Evolutionary conservation across 2,329 filamentous ascomycete genomes (phyloP).

Genomic region (Camillea tinctor): DNA sequence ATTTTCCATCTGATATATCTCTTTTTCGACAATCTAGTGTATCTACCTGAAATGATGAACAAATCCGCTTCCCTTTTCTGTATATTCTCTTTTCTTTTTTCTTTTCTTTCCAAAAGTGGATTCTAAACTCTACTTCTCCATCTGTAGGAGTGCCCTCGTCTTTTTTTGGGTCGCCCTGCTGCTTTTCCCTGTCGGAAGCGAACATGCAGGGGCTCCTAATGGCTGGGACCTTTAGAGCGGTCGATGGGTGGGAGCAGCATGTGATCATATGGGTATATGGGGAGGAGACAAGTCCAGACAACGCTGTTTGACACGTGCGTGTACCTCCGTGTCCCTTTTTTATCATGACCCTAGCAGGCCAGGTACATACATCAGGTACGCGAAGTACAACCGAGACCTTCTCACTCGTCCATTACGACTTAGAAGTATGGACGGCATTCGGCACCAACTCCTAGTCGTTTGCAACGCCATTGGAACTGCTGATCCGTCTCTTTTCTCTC

Average conservation of each 20-base stretch:
- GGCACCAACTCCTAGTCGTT: neutral
- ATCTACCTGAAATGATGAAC: neutral
- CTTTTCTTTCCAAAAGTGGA: neutral
- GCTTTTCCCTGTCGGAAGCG: constrained; percentile 10
- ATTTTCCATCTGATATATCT: neutral
- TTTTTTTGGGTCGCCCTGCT: neutral
- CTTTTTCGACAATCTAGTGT: no score
- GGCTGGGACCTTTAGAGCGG: constrained; percentile 4
- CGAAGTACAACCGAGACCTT: neutral
- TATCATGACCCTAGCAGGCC: neutral
- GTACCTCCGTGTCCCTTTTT: constrained; percentile 1
- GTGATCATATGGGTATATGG: constrained; percentile 28
- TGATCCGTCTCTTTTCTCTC: neutral
- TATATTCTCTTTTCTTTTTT: neutral
- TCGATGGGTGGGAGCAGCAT: constrained; percentile 23
- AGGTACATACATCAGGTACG: neutral
- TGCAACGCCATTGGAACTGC: neutral
- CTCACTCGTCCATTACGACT: no score
- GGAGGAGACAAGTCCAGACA: constrained; percentile 7
- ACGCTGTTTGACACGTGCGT: constrained; percentile 29
- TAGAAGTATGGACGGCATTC: neutral
- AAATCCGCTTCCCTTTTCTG: neutral
- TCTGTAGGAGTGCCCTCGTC: neutral
- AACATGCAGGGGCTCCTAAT: constrained; percentile 12
- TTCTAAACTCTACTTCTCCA: no score